Percentiles rank a stretch among this genome's conserved stretches.
Conservation (phyloP, 768 basidiomycete genomes). For the Lentinus tigrinus region DNA sequence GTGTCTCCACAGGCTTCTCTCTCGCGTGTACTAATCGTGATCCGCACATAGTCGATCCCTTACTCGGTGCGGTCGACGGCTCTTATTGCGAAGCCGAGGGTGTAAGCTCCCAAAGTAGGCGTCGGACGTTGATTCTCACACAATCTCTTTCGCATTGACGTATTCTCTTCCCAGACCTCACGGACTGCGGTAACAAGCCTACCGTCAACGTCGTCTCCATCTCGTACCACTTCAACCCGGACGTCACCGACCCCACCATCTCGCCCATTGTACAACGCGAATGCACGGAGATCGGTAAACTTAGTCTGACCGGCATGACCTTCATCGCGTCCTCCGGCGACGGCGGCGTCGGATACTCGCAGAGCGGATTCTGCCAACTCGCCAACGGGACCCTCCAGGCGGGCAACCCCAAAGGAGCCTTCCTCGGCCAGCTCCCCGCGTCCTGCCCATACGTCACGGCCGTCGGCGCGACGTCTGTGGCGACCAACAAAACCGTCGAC, state of each 20-base stretch:
- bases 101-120: constrained; percentile 44
- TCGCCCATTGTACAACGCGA: constrained; percentile 34
- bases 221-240: constrained; percentile 29
- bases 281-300: constrained; percentile 44
- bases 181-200: constrained; percentile 33
- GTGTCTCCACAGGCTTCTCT: constrained; percentile 23
- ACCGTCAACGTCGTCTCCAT: constrained; percentile 39
- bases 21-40: constrained; percentile 33
- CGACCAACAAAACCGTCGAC: constrained; percentile 26
- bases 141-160: background rate
- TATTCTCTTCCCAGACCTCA: constrained; percentile 12
- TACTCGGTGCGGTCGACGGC: constrained; percentile 44
- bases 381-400: constrained; percentile 14
- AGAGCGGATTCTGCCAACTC: constrained; percentile 30
- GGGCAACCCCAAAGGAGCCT: constrained; percentile 24
- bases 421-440: constrained; percentile 44
- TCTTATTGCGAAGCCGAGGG: constrained; percentile 44
- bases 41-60: constrained; percentile 39
- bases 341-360: constrained; percentile 39
- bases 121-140: constrained; percentile 23
- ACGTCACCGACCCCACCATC: constrained; percentile 21
- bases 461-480: constrained; percentile 39
- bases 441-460: constrained; percentile 42
- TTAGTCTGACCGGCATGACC: constrained; percentile 34
- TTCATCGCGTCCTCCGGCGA: constrained; percentile 45